Evolutionary conservation across 495 filamentous ascomycete species (phyloP).

Genomic region (Xylaria longipes): DNA sequence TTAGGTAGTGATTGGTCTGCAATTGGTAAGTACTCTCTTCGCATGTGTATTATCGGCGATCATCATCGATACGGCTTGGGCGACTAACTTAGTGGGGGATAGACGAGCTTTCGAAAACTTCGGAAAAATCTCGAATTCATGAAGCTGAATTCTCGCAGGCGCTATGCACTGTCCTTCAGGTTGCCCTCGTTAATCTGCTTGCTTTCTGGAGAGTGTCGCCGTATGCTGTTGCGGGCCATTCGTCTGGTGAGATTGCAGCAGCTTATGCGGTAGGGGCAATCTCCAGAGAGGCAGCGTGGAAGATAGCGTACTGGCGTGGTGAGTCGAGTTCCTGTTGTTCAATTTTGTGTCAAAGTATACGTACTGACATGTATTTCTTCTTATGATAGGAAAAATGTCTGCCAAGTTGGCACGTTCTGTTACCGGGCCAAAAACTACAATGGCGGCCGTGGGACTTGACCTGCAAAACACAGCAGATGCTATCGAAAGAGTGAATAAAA

Average conservation of each 20-base stretch:
- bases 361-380: background rate
- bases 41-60: background rate
- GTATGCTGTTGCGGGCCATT: constrained; percentile 61
- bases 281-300: constrained; percentile 55
- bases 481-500: constrained; percentile 1
- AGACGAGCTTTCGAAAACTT: constrained; percentile 21
- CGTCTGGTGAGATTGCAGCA: constrained; percentile 64
- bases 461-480: constrained; percentile 17
- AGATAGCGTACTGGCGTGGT: constrained; percentile 52
- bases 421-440: constrained; percentile 33
- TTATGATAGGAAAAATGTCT: constrained; percentile 15
- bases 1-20: constrained; percentile 35
- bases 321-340: background rate
- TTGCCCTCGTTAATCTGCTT: constrained; percentile 58
- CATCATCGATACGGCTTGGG: background rate
- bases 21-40: constrained; percentile 21
- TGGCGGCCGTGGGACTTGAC: constrained; percentile 45
- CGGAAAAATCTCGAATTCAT: constrained; percentile 37
- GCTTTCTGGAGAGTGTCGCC: constrained; percentile 58
- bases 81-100: background rate
- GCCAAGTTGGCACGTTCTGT: background rate
- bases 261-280: constrained; percentile 53
- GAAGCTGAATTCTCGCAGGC: constrained; percentile 51
- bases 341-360: background rate
- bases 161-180: constrained; percentile 52